Evolutionary conservation across 2,329 filamentous ascomycete genomes (phyloP).

Genomic region (Fusarium beomiforme): DNA sequence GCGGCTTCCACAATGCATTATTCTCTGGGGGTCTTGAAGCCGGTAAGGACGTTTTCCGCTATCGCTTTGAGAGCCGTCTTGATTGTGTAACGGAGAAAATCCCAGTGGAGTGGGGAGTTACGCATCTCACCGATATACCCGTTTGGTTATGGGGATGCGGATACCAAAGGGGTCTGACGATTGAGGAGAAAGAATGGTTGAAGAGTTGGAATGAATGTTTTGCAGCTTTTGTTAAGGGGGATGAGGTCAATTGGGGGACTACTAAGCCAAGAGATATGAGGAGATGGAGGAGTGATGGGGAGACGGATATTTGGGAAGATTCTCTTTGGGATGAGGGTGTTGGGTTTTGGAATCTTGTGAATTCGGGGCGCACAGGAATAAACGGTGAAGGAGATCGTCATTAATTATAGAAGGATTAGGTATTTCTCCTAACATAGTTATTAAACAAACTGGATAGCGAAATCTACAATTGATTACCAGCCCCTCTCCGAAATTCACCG

Average conservation of each 20-base stretch:
- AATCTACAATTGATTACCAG: too few species aligned
- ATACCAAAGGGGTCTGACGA: rapidly evolving
- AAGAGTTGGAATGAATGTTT: neutral
- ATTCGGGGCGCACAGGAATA: rapidly evolving
- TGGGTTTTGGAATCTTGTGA: neutral
- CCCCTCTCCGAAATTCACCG: too few species aligned
- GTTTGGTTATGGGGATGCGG: neutral
- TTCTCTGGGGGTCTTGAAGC: neutral
- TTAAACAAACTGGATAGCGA: too few species aligned
- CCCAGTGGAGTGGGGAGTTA: neutral
- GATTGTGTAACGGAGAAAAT: neutral
- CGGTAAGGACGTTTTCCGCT: rapidly evolving
- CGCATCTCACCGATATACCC: neutral
- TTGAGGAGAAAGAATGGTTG: neutral
- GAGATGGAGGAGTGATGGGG: neutral
- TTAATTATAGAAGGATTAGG: too few species aligned
- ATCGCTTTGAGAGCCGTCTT: neutral
- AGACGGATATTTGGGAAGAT: neutral
- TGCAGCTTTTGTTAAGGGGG: neutral
- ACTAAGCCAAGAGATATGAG: rapidly evolving
- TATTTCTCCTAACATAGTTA: too few species aligned
- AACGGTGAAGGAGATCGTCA: rapidly evolving
- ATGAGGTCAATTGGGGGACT: neutral
- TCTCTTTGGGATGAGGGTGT: rapidly evolving
- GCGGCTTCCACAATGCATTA: neutral